Evolutionary conservation across 1,284 basidiomycete species (phyloP).

Genomic region (Ustilago nuda): DNA sequence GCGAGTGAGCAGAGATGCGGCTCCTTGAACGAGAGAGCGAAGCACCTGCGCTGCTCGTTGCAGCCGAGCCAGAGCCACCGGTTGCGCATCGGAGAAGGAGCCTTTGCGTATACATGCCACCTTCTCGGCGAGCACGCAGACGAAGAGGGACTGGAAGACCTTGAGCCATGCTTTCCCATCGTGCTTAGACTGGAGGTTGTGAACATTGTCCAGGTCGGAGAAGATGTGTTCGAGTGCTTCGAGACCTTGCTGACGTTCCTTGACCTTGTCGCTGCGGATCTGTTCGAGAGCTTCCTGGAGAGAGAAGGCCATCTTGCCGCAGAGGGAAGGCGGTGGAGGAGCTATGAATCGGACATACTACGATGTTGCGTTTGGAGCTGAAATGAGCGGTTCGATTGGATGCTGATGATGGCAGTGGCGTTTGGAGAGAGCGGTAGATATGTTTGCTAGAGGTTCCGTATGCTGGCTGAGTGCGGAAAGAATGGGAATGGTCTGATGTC

Average conservation of each 20-base stretch:
- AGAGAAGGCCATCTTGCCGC: slow-evolving; percentile 41
- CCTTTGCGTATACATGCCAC: slow-evolving; percentile 73
- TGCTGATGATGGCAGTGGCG: neutral
- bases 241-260: slow-evolving; percentile 79
- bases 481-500: neutral
- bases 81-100: slow-evolving; percentile 64
- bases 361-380: neutral
- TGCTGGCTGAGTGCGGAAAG: neutral
- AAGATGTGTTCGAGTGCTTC: slow-evolving; percentile 76
- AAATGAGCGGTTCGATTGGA: neutral
- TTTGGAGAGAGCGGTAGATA: neutral
- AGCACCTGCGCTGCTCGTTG: slow-evolving; percentile 76
- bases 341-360: slow-evolving; percentile 13
- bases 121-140: slow-evolving; percentile 77
- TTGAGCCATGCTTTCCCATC: slow-evolving; percentile 75
- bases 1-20: slow-evolving; percentile 74
- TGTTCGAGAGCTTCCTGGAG: slow-evolving; percentile 50
- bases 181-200: slow-evolving; percentile 74
- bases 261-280: slow-evolving; percentile 74
- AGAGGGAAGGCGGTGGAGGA: neutral
- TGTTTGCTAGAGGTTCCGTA: neutral
- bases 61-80: slow-evolving; percentile 75
- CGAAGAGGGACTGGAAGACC: slow-evolving; percentile 81
- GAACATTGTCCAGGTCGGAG: slow-evolving; percentile 73
- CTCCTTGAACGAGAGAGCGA: slow-evolving; percentile 78